Evolutionary conservation across 371 early-diverging fungal species (phyloP).

Genomic region (Rhizomucor pusillus): DNA sequence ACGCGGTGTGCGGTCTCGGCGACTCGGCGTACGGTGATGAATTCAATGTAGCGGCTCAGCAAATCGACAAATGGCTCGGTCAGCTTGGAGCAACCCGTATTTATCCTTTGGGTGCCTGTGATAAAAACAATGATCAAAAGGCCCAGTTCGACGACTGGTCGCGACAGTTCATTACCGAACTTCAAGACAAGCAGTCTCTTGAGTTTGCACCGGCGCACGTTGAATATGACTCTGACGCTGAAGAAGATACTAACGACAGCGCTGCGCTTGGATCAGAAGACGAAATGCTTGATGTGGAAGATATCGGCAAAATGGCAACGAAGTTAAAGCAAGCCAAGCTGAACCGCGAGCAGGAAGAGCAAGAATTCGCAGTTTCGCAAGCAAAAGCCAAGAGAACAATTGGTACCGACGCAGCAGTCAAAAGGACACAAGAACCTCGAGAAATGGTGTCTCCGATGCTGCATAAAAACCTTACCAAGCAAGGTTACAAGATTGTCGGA

Average conservation of each 20-base stretch:
- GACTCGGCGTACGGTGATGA: slow-evolving; percentile 72
- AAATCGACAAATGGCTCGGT: slow-evolving; percentile 65
- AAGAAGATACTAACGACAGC: slow-evolving; percentile 38
- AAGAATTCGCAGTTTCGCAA: slow-evolving; percentile 44
- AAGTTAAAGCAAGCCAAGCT: slow-evolving; percentile 58
- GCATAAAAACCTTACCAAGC: slow-evolving; percentile 72
- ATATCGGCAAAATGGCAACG: slow-evolving; percentile 66
- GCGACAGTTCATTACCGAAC: slow-evolving; percentile 41
- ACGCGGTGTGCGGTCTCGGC: slow-evolving; percentile 75
- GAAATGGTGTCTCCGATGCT: slow-evolving; percentile 81
- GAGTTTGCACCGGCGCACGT: slow-evolving; percentile 46
- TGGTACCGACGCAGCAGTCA: slow-evolving; percentile 21
- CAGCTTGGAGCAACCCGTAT: slow-evolving; percentile 70
- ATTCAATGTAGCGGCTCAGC: slow-evolving; percentile 58
- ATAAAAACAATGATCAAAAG: slow-evolving; percentile 63
- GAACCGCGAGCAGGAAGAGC: slow-evolving; percentile 57
- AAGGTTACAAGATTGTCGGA: slow-evolving; percentile 80
- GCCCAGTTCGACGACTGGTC: slow-evolving; percentile 58
- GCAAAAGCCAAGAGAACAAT: slow-evolving; percentile 50
- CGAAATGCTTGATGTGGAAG: slow-evolving; percentile 76
- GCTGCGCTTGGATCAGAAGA: slow-evolving; percentile 40
- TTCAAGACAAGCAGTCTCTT: slow-evolving; percentile 41
- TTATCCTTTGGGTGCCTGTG: slow-evolving; percentile 66
- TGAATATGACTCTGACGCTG: slow-evolving; percentile 56
- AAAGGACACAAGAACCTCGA: slow-evolving; percentile 44